Evolutionary conservation across 2,329 filamentous ascomycete species (phyloP).

Genomic region (Venturia nashicola): DNA sequence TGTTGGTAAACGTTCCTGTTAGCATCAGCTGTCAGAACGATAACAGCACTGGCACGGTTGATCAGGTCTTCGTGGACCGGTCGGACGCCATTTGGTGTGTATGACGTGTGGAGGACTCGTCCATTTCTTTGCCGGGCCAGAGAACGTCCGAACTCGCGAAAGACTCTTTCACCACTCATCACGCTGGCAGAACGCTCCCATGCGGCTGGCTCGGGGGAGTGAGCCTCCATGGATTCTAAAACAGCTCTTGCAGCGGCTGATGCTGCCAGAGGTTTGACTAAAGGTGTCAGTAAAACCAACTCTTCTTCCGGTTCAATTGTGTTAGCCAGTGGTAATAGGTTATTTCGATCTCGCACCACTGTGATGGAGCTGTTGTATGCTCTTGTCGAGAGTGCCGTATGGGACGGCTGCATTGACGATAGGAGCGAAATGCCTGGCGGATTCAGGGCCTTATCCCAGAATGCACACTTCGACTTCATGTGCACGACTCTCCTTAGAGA

Average conservation of each 20-base stretch:
- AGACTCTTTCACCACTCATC: conserved; percentile 88
- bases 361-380: conserved; percentile 91
- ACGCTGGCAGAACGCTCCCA: conserved; percentile 50
- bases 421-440: conserved; percentile 68
- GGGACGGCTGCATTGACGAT: conserved; percentile 68
- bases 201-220: conserved; percentile 41
- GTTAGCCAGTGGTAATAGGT: conserved; percentile 68
- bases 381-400: conserved; percentile 67
- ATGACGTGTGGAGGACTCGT: conserved; percentile 84
- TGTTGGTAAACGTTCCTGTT: conserved; percentile 90
- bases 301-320: conserved; percentile 78
- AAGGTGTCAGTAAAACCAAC: conserved; percentile 72
- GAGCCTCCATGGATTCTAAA: conserved; percentile 47
- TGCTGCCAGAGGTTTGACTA: conserved; percentile 85
- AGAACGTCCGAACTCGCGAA: conserved; percentile 75
- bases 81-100: conserved; percentile 83
- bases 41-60: conserved; percentile 73
- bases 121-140: conserved; percentile 78
- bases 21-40: conserved; percentile 85
- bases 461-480: conserved; percentile 76
- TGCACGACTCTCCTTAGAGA: conserved; percentile 68
- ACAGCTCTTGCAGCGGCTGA: conserved; percentile 69
- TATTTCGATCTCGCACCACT: conserved; percentile 79
- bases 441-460: conserved; percentile 84
- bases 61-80: conserved; percentile 91